Percentiles rank a stretch among this genome's conserved stretches.
Evolutionary conservation across 495 filamentous ascomycete species (phyloP).

Genomic region (Alectoria sarmentosa): DNA sequence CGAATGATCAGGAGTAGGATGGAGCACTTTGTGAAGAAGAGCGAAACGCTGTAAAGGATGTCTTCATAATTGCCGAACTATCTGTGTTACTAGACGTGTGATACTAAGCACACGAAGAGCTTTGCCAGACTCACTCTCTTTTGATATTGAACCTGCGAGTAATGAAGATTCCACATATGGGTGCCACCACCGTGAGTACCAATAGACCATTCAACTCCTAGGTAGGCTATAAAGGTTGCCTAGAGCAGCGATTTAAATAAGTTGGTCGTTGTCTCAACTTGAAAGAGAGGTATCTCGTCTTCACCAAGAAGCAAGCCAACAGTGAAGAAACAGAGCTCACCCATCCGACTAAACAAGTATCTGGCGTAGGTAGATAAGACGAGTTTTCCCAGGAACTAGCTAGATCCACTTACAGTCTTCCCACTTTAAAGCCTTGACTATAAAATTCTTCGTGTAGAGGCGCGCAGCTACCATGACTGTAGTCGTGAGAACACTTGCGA

Average conservation of each 20-base stretch:
- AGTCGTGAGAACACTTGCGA: conserved; percentile 10
- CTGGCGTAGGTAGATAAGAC: conserved; percentile 10
- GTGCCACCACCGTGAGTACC: conserved; percentile 16
- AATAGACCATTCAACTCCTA: conserved; percentile 6
- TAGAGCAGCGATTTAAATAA: conserved; percentile 9
- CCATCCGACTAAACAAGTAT: conserved; percentile 18
- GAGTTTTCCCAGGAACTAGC: not conserved
- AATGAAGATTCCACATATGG: conserved; percentile 13
- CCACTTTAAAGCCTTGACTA: conserved; percentile 19
- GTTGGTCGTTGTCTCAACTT: not conserved
- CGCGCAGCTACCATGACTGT: conserved; percentile 16
- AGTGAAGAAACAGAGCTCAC: not conserved
- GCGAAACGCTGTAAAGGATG: conserved; percentile 17
- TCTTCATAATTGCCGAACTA: conserved; percentile 23
- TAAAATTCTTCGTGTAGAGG: conserved; percentile 20
- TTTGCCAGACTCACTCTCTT: not conserved
- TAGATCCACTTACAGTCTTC: conserved; percentile 24
- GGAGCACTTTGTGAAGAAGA: conserved; percentile 21
- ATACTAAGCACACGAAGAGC: not conserved
- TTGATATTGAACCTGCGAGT: not conserved
- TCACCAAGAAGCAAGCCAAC: not conserved
- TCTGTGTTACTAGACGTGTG: not conserved
- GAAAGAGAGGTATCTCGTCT: not conserved
- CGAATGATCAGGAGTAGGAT: conserved; percentile 25
- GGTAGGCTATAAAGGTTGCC: conserved; percentile 5